These are phyloP conservation scores for Neoascochyta sp. DNA, from an alignment of 2,329 filamentous ascomycete species.

Conservation along the genomic window DNA sequence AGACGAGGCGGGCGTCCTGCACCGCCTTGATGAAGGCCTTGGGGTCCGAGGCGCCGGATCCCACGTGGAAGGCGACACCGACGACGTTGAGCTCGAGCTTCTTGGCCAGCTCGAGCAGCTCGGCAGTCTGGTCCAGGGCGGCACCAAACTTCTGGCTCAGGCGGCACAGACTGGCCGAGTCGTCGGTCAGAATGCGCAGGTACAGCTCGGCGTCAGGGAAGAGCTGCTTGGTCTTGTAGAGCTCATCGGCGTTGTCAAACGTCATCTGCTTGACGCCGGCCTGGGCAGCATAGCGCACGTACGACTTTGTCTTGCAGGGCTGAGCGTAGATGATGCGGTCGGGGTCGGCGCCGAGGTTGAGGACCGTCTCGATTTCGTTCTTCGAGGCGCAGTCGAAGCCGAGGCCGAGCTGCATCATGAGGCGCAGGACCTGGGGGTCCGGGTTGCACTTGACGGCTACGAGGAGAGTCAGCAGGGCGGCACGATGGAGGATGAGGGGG, in stretches of 20 bases:
- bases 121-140: constrained; percentile 73
- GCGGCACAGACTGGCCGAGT: constrained; percentile 89
- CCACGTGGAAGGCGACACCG: constrained; percentile 96
- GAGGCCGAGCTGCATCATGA: constrained; percentile 82
- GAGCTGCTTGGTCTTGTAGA: constrained; percentile 94
- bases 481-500: no score
- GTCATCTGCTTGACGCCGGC: constrained; percentile 96
- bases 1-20: constrained; percentile 80
- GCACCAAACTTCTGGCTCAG: constrained; percentile 98
- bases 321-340: constrained; percentile 97
- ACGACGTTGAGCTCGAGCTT: constrained; percentile 84
- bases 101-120: constrained; percentile 75
- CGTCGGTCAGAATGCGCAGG: constrained; percentile 92
- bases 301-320: constrained; percentile 99
- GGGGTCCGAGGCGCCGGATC: constrained; percentile 94
- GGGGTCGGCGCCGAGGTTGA: constrained; percentile 77
- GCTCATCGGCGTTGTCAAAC: constrained; percentile 96
- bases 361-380: constrained; percentile 89
- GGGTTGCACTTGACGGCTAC: constrained; percentile 98
- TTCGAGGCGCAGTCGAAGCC: constrained; percentile 99
- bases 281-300: constrained; percentile 82
- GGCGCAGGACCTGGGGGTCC: constrained; percentile 80
- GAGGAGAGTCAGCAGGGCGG: no score
- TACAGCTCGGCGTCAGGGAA: constrained; percentile 87
- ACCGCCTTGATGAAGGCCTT: constrained; percentile 87